Percentiles rank a stretch among this genome's conserved stretches.
phyloP scores from a whole-genome alignment of 129 eudicot species.

The Flaveria ramosissima region DNA sequence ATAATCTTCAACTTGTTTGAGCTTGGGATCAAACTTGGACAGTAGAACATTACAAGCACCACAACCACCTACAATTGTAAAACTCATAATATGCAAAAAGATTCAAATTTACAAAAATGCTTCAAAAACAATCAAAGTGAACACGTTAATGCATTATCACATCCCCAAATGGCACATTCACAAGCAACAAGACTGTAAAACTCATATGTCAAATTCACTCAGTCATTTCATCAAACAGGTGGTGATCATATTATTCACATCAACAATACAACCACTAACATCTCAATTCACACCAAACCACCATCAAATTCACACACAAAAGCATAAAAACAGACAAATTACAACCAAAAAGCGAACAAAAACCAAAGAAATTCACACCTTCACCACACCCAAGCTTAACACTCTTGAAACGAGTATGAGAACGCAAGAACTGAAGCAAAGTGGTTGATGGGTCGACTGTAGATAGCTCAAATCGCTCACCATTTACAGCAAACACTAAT shows the following conservation, averaged over 20 bases:
- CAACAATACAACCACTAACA: background rate
- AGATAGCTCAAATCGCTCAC: slow-evolving; percentile 59
- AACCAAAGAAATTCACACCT: slow-evolving; percentile 43
- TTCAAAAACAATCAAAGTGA: background rate
- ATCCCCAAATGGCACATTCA: background rate
- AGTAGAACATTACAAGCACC: slow-evolving; percentile 89
- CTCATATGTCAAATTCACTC: background rate
- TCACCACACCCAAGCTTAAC: slow-evolving; percentile 92
- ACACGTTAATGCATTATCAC: background rate
- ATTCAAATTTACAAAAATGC: background rate
- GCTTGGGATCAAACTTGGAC: slow-evolving; percentile 60
- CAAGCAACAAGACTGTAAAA: background rate
- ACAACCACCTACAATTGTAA: slow-evolving; percentile 75
- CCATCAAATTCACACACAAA: background rate
- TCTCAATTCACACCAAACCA: background rate
- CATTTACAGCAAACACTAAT: slow-evolving; percentile 65
- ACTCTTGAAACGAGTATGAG: slow-evolving; percentile 70
- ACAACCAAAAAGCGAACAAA: background rate
- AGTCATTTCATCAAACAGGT: slow-evolving; percentile 27
- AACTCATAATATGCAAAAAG: slow-evolving; percentile 22
- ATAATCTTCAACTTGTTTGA: slow-evolving; percentile 51
- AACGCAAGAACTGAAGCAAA: slow-evolving; percentile 76
- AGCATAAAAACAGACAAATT: background rate
- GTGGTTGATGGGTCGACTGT: slow-evolving; percentile 71
- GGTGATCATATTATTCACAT: background rate